phyloP scores from a whole-genome alignment of 2,329 filamentous ascomycete genomes.

The Sporothrix curviconia region DNA sequence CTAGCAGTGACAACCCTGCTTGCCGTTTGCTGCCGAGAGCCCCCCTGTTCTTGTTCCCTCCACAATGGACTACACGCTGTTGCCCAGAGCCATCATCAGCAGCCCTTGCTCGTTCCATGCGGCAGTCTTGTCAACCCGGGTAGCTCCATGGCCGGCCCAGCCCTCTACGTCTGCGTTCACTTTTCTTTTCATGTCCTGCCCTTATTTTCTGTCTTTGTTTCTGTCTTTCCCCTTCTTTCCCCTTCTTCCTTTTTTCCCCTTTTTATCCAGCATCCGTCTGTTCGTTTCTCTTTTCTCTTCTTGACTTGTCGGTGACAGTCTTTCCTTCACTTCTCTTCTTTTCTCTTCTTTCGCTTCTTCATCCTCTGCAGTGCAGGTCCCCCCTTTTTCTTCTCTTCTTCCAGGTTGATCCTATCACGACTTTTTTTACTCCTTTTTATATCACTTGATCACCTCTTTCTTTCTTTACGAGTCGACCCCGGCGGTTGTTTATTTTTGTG shows the following conservation, averaged over 20 bases:
- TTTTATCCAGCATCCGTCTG: constrained; percentile 2
- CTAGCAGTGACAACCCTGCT: neutral
- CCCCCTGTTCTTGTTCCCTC: no score
- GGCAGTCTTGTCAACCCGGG: constrained; percentile 12
- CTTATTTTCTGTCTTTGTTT: constrained; percentile 9
- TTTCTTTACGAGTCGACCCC: neutral
- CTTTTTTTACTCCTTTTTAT: neutral
- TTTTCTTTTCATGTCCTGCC: neutral
- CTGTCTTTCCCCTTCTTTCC: neutral
- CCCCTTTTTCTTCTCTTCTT: no score
- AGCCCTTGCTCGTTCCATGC: neutral
- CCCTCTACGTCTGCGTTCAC: constrained; percentile 3
- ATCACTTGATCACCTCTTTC: neutral
- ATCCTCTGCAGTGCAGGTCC: constrained; percentile 16
- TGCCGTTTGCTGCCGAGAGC: constrained; percentile 2
- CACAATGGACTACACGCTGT: no score
- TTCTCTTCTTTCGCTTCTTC: neutral
- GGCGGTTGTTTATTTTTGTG: neutral
- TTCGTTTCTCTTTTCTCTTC: neutral
- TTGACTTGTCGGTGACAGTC: constrained; percentile 6
- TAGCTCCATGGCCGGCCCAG: constrained; percentile 5
- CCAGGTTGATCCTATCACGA: constrained; percentile 17
- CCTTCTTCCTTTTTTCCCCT: constrained; percentile 10
- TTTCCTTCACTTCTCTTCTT: constrained; percentile 7
- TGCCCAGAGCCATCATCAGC: no score